Conservation (phyloP, 2,329 filamentous ascomycete genomes). For the Aspergillus sp. region DNA sequence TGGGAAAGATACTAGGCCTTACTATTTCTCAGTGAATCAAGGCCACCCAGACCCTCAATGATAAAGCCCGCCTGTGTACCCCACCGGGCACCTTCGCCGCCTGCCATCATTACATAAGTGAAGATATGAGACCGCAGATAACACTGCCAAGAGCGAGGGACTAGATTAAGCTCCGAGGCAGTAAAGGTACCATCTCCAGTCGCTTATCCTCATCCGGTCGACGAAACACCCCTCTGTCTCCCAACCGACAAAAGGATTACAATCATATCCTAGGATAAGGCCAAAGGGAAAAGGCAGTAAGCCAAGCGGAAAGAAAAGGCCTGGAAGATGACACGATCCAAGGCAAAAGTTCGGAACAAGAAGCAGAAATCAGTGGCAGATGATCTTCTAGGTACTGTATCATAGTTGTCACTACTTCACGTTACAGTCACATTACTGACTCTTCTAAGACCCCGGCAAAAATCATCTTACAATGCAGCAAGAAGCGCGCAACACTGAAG, state of each 20-base stretch:
- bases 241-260: too few species aligned
- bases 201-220: neutral
- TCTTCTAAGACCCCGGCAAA: slow-evolving; percentile 20
- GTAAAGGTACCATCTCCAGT: too few species aligned
- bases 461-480: slow-evolving; percentile 53
- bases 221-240: too few species aligned
- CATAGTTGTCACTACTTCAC: neutral
- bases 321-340: slow-evolving; percentile 22
- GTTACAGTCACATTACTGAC: slow-evolving; percentile 15
- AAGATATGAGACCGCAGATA: neutral
- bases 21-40: neutral
- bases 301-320: neutral
- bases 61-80: neutral
- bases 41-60: neutral
- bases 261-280: too few species aligned
- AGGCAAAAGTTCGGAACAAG: slow-evolving; percentile 17
- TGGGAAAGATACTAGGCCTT: too few species aligned
- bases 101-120: neutral
- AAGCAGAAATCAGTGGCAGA: slow-evolving; percentile 9
- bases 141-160: neutral
- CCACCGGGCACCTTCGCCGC: neutral
- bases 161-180: neutral
- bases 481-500: slow-evolving; percentile 61
- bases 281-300: neutral
- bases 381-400: slow-evolving; percentile 4